Percentiles rank a stretch among this genome's conserved stretches.
Evolutionary conservation across 495 filamentous ascomycete species (phyloP).

Genomic region (Staphylotrichum longicolle): DNA sequence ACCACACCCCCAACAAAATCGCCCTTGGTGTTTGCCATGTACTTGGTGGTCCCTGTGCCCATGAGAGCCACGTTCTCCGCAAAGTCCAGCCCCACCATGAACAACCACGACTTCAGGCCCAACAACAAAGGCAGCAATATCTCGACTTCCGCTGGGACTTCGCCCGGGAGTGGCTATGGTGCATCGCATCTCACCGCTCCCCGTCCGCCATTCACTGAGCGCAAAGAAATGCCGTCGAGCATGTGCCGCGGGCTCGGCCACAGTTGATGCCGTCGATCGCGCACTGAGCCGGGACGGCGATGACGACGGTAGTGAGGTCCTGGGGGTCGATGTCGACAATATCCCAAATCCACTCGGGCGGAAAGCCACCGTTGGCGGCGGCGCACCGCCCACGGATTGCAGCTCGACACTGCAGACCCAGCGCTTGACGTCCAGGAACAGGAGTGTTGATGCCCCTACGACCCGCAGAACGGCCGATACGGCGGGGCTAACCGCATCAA

Average conservation of each 20-base stretch:
- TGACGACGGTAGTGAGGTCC: not conserved
- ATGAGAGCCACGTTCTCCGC: too few relatives aligned
- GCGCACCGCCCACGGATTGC: not conserved
- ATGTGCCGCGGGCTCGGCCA: not conserved
- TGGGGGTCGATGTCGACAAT: not conserved
- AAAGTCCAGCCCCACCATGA: too few relatives aligned
- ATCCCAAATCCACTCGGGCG: too few relatives aligned
- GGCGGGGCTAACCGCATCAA: not conserved
- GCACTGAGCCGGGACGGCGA: not conserved
- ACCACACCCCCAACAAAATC: not conserved
- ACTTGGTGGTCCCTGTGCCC: too few relatives aligned
- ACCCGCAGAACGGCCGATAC: constrained; percentile 20
- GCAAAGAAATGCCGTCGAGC: constrained; percentile 31
- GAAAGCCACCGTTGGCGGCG: not conserved
- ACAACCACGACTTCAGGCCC: too few relatives aligned
- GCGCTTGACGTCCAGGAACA: constrained; percentile 30
- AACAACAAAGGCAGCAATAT: not conserved
- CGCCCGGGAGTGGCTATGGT: not conserved
- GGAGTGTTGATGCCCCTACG: constrained; percentile 17
- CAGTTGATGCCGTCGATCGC: not conserved
- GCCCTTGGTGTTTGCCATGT: not conserved
- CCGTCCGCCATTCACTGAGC: constrained; percentile 28
- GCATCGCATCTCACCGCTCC: constrained; percentile 11
- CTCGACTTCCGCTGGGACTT: not conserved
- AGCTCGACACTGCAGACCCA: constrained; percentile 33